phyloP scores from a whole-genome alignment of 2,329 filamentous ascomycete genomes.

The Rhytidhysteron rufulum region DNA sequence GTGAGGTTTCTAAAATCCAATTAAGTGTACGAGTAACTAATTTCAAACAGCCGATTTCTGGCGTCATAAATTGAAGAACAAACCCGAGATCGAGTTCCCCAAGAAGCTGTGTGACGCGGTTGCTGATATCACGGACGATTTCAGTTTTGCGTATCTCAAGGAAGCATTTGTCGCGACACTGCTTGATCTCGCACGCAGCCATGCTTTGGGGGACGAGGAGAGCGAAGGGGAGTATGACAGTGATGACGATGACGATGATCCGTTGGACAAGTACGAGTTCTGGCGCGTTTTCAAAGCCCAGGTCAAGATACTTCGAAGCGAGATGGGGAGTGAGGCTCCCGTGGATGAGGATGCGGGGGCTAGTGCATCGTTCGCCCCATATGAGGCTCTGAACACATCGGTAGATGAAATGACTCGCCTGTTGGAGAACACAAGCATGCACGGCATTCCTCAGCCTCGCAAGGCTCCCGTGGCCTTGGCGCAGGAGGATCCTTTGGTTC shows the following conservation, averaged over 20 bases:
- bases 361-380: slow-evolving; percentile 10
- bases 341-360: slow-evolving; percentile 1
- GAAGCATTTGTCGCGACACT: slow-evolving; percentile 64
- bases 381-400: slow-evolving; percentile 16
- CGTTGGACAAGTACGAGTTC: slow-evolving; percentile 51
- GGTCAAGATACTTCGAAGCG: slow-evolving; percentile 56
- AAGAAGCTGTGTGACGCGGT: slow-evolving; percentile 56
- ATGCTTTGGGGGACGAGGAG: slow-evolving; percentile 11
- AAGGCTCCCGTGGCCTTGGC: slow-evolving; percentile 17
- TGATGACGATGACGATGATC: slow-evolving; percentile 36
- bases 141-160: slow-evolving; percentile 68
- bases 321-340: slow-evolving; percentile 41
- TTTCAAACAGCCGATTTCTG: slow-evolving; percentile 46
- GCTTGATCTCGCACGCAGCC: slow-evolving; percentile 51
- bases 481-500: slow-evolving; percentile 5
- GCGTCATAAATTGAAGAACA: slow-evolving; percentile 55
- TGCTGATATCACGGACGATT: slow-evolving; percentile 60
- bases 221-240: slow-evolving; percentile 16
- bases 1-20: no score
- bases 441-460: slow-evolving; percentile 13
- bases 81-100: slow-evolving; percentile 59
- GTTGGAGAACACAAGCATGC: slow-evolving; percentile 17
- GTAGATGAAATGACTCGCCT: slow-evolving; percentile 17
- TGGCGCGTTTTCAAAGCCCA: slow-evolving; percentile 64
- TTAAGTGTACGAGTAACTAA: no score